Evolutionary conservation across 768 basidiomycete species (phyloP).

Genomic region (Collybia sp.): DNA sequence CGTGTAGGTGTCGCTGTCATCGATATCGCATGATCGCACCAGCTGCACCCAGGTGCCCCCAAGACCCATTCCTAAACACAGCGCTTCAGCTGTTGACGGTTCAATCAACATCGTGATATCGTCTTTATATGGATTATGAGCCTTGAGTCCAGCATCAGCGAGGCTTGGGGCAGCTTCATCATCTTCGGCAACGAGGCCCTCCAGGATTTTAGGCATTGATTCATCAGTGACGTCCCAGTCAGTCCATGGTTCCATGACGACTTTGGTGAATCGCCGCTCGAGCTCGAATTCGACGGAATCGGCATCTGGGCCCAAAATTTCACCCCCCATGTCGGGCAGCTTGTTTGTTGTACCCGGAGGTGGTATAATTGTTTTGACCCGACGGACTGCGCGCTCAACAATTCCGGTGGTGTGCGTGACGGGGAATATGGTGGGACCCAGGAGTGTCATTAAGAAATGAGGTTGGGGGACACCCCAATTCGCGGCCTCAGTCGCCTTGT

Average conservation of each 20-base stretch:
- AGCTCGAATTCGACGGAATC: slow-evolving; percentile 30
- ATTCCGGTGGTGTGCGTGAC: slow-evolving; percentile 61
- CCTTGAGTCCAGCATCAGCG: slow-evolving; percentile 15
- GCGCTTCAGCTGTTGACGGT: slow-evolving; percentile 31
- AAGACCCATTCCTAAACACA: slow-evolving; percentile 54
- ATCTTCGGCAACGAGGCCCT: slow-evolving; percentile 19
- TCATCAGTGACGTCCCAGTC: slow-evolving; percentile 27
- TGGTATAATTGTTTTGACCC: slow-evolving; percentile 41
- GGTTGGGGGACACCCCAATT: slow-evolving; percentile 15
- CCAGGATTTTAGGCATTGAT: slow-evolving; percentile 26
- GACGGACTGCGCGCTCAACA: slow-evolving; percentile 61
- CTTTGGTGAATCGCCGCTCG: slow-evolving; percentile 26
- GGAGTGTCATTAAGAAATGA: slow-evolving; percentile 29
- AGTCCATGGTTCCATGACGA: slow-evolving; percentile 35
- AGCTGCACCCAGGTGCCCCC: slow-evolving; percentile 70
- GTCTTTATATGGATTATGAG: slow-evolving; percentile 51
- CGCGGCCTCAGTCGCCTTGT: neutral
- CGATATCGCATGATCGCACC: slow-evolving; percentile 28
- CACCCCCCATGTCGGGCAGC: slow-evolving; percentile 15
- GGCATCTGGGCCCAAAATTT: slow-evolving; percentile 8
- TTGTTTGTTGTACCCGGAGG: slow-evolving; percentile 27
- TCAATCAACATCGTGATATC: slow-evolving; percentile 57
- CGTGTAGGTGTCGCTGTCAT: too few relatives aligned
- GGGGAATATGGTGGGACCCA: slow-evolving; percentile 56
- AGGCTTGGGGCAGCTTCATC: slow-evolving; percentile 21